Conservation (phyloP, 78 protist genomes). For the Dictyostelium brefeldianum region DNA sequence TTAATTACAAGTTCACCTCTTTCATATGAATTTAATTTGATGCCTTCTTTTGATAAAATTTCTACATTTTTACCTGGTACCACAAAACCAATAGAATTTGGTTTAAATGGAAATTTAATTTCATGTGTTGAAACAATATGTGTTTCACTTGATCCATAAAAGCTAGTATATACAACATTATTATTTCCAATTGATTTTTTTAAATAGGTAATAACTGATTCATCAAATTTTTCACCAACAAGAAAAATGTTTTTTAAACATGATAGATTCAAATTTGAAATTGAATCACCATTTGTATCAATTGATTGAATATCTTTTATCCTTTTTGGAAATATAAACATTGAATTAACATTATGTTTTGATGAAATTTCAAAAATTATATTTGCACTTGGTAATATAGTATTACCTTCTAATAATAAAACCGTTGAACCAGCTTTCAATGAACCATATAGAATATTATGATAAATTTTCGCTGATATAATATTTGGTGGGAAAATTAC, state of each 20-base stretch:
- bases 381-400: constrained; percentile 39
- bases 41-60: background rate
- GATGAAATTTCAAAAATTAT: constrained; percentile 24
- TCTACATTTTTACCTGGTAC: background rate
- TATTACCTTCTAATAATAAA: constrained; percentile 62
- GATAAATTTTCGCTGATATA: too few relatives aligned
- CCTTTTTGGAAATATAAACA: constrained; percentile 65
- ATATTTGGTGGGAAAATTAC: too few relatives aligned
- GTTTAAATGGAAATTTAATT: too few relatives aligned
- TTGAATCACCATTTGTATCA: constrained; percentile 38
- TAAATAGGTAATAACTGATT: background rate
- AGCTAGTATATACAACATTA: too few relatives aligned
- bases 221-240: constrained; percentile 74
- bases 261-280: constrained; percentile 27
- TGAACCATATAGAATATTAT: constrained; percentile 44
- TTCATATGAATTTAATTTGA: too few relatives aligned
- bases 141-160: background rate
- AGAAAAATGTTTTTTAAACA: constrained; percentile 4
- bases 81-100: too few relatives aligned
- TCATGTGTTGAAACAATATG: too few relatives aligned
- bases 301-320: background rate
- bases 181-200: background rate
- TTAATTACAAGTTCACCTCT: constrained; percentile 67
- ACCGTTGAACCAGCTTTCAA: constrained; percentile 42
- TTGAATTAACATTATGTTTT: constrained; percentile 31